A percentile compares a stretch with the other conserved stretches of the same genome.
phyloP scores from a whole-genome alignment of 2,329 filamentous ascomycete species.

The Fusarium xylarioides region DNA sequence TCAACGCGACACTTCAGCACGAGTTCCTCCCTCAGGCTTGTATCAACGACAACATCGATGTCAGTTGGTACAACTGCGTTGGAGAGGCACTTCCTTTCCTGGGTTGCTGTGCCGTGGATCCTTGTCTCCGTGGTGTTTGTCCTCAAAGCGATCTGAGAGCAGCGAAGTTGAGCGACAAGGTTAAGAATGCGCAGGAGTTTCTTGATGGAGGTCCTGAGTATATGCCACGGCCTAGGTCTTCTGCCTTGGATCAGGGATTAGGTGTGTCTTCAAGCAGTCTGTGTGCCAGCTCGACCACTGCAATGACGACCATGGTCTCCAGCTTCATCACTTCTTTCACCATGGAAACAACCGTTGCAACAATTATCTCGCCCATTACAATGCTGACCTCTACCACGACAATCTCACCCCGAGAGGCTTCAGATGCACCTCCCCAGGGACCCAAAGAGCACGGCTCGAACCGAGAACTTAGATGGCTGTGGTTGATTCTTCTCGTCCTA shows the following conservation, averaged over 20 bases:
- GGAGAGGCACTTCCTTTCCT: conserved; percentile 46
- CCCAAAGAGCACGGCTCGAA: not conserved
- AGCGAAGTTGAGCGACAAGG: conserved; percentile 25
- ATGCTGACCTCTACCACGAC: not conserved
- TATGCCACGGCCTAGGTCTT: not conserved
- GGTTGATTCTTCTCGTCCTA: rapidly evolving
- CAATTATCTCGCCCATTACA: not conserved
- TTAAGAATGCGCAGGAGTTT: not conserved
- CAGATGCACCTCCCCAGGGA: rapidly evolving
- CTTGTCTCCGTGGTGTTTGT: conserved; percentile 29
- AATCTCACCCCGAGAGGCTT: not conserved
- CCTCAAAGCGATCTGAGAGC: conserved; percentile 17
- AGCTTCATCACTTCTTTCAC: not conserved
- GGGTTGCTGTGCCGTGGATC: conserved; percentile 49
- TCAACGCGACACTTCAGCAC: conserved; percentile 37
- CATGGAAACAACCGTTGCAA: not conserved
- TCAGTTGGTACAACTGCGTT: conserved; percentile 49
- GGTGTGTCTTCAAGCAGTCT: not conserved
- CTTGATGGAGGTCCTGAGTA: not conserved
- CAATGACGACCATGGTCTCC: not conserved
- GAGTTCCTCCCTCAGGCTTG: conserved; percentile 48
- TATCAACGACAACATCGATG: conserved; percentile 20
- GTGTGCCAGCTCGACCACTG: not conserved
- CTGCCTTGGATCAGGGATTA: rapidly evolving
- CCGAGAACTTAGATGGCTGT: not conserved